Evolutionary conservation across 495 filamentous ascomycete genomes (phyloP).

Genomic region (Annulohypoxylon moriforme): DNA sequence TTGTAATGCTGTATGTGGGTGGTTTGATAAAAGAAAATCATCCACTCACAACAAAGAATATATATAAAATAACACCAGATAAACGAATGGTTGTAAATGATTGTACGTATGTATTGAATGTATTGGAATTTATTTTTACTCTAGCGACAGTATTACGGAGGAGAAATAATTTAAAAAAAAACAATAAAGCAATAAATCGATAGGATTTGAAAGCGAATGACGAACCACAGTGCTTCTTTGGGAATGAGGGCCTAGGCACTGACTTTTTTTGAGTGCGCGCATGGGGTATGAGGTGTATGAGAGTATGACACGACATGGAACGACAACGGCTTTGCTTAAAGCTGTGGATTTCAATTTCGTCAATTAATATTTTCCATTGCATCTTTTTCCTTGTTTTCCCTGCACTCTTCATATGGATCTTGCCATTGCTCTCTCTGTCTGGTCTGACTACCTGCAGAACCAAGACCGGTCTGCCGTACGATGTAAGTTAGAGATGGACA

Average conservation of each 20-base stretch:
- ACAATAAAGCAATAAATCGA: slow-evolving; percentile 11
- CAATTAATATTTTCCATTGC: slow-evolving; percentile 28
- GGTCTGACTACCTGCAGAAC: slow-evolving; percentile 44
- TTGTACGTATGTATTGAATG: slow-evolving; percentile 6
- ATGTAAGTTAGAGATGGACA: slow-evolving; percentile 13
- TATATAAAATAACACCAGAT: slow-evolving; percentile 7
- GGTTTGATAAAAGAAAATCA: neutral
- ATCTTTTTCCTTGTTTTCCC: slow-evolving; percentile 13
- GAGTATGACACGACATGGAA: slow-evolving; percentile 46
- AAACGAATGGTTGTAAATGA: slow-evolving; percentile 1
- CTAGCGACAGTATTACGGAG: slow-evolving; percentile 2
- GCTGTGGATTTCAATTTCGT: slow-evolving; percentile 25
- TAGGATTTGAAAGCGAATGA: slow-evolving; percentile 24
- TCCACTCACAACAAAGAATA: neutral
- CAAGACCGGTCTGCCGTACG: slow-evolving; percentile 37
- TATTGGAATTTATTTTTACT: slow-evolving; percentile 33
- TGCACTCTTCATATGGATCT: slow-evolving; percentile 10
- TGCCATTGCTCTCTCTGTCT: slow-evolving; percentile 15
- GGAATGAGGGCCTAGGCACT: slow-evolving; percentile 38
- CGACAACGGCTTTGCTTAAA: slow-evolving; percentile 24
- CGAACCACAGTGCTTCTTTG: slow-evolving; percentile 27
- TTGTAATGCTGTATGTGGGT: neutral
- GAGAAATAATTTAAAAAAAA: slow-evolving; percentile 28
- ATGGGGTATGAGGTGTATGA: too few species aligned
- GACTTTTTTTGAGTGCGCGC: slow-evolving; percentile 7